phyloP scores from a whole-genome alignment of 768 basidiomycete species.

The Saitozyma sp. region DNA sequence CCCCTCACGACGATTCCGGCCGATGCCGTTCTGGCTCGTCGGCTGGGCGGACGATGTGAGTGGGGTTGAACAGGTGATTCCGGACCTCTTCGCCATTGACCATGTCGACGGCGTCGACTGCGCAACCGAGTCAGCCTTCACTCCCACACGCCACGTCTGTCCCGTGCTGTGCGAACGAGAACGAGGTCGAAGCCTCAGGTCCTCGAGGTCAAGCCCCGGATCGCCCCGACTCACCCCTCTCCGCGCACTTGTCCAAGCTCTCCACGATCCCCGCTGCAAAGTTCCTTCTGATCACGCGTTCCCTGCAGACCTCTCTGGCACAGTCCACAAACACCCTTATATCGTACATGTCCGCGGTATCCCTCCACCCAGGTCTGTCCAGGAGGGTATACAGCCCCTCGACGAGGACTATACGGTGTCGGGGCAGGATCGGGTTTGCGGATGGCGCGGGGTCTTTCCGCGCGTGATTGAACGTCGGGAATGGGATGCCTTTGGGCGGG shows the following conservation, averaged over 20 bases:
- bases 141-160: too few relatives aligned
- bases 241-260: constrained; percentile 58
- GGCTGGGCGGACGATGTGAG: constrained; percentile 9
- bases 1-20: too few relatives aligned
- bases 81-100: constrained; percentile 19
- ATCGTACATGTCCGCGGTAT: constrained; percentile 67
- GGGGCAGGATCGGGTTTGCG: constrained; percentile 61
- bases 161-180: too few relatives aligned
- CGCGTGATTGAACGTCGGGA: constrained; percentile 83
- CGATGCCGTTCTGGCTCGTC: neutral
- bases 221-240: constrained; percentile 23
- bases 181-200: too few relatives aligned
- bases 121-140: neutral
- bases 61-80: constrained; percentile 8
- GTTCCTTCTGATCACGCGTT: constrained; percentile 69
- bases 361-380: constrained; percentile 69
- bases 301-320: constrained; percentile 60
- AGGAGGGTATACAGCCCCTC: constrained; percentile 89
- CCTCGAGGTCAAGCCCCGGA: too few relatives aligned
- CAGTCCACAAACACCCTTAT: constrained; percentile 75
- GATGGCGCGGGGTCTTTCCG: constrained; percentile 77
- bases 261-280: constrained; percentile 73
- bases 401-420: constrained; percentile 76
- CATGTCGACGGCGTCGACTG: constrained; percentile 29
- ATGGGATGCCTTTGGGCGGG: constrained; percentile 53